These are phyloP conservation scores for Fusarium sp. DNA, from an alignment of 2,329 filamentous ascomycete species.

Conservation along the genomic window DNA sequence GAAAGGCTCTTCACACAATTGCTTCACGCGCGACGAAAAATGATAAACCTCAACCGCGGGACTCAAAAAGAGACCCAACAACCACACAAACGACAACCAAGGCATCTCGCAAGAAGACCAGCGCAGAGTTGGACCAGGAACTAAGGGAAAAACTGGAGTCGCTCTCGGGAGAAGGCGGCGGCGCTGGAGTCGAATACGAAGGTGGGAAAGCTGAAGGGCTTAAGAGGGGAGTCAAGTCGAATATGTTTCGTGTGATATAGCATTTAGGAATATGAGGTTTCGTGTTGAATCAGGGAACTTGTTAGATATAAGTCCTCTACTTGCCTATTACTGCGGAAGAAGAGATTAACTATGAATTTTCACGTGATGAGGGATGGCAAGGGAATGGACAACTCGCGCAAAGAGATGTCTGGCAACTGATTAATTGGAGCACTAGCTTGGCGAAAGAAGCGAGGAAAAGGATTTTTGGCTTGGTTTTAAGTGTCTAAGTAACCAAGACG, in stretches of 20 bases:
- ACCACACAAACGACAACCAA: neutral
- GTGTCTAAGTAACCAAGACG: too few relatives aligned
- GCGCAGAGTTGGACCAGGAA: conserved; percentile 77
- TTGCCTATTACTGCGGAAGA: too few relatives aligned
- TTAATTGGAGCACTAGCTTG: too few relatives aligned
- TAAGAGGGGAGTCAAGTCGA: conserved; percentile 81
- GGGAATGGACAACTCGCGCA: too few relatives aligned
- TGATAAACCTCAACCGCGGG: fast-evolving
- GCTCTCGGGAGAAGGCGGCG: conserved; percentile 78
- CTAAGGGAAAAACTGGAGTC: conserved; percentile 75
- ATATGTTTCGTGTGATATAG: conserved; percentile 82
- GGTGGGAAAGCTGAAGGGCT: conserved; percentile 80
- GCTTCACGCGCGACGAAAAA: fast-evolving
- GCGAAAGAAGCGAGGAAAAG: too few relatives aligned
- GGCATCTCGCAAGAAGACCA: conserved; percentile 62
- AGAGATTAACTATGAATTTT: too few relatives aligned
- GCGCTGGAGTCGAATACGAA: conserved; percentile 81
- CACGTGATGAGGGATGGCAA: too few relatives aligned
- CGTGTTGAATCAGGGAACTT: too few relatives aligned
- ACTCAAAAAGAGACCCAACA: neutral
- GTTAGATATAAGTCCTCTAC: too few relatives aligned
- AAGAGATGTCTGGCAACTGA: too few relatives aligned
- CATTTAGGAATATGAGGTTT: neutral
- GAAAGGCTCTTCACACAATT: neutral
- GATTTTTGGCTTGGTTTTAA: too few relatives aligned